Percentiles rank a stretch among this genome's conserved stretches.
Evolutionary conservation across 371 early-diverging fungal species (phyloP).

Genomic region (Lichtheimia ornata): DNA sequence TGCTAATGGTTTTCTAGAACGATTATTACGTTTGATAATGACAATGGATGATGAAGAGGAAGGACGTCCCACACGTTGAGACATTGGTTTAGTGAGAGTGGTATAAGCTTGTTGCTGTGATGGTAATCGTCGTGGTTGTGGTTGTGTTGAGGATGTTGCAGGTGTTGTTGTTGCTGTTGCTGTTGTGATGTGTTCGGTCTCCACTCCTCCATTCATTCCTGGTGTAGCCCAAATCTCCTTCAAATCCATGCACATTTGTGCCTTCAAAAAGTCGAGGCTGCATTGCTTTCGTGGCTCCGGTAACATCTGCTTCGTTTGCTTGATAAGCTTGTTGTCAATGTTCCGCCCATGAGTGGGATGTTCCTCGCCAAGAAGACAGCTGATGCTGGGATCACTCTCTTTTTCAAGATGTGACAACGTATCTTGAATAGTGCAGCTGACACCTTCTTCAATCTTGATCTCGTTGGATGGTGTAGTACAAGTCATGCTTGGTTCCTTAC

Average conservation of each 20-base stretch:
- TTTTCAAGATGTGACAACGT: slow-evolving; percentile 35
- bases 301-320: slow-evolving; percentile 3
- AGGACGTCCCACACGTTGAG: neutral
- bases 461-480: slow-evolving; percentile 80
- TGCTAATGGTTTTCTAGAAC: too few relatives aligned
- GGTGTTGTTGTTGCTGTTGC: neutral
- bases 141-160: neutral
- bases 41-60: neutral
- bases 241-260: slow-evolving; percentile 42
- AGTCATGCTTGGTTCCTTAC: slow-evolving; percentile 87
- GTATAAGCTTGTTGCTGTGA: too few relatives aligned
- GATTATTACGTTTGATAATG: too few relatives aligned
- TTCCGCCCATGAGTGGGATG: neutral
- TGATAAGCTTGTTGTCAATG: slow-evolving; percentile 1
- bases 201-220: neutral
- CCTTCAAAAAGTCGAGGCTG: slow-evolving; percentile 30
- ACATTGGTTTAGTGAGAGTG: too few relatives aligned
- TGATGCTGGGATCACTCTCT: neutral
- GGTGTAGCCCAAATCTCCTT: neutral
- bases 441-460: slow-evolving; percentile 63
- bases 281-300: slow-evolving; percentile 11
- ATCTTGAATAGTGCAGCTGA: slow-evolving; percentile 55
- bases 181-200: neutral
- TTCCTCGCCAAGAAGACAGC: slow-evolving; percentile 1
- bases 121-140: too few relatives aligned